phyloP scores from a whole-genome alignment of 441 rosid species.

The Syzygium malaccense region DNA sequence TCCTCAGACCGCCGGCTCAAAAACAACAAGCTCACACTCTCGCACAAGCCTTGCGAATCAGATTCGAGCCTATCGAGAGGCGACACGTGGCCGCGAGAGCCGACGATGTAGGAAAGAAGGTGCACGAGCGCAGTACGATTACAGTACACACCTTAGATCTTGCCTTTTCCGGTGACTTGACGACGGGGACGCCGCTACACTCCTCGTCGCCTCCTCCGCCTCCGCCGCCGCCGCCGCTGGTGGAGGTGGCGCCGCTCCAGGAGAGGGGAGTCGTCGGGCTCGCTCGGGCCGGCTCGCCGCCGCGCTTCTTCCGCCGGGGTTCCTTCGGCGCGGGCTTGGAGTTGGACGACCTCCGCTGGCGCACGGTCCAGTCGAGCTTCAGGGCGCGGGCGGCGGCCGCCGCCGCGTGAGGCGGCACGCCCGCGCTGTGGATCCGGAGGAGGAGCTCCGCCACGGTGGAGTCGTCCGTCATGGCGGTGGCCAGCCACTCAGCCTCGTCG shows the following conservation, averaged over 20 bases:
- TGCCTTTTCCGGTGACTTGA: not conserved
- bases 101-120: not conserved
- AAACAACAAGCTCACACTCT: not conserved
- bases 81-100: not conserved
- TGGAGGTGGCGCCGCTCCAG: constrained; percentile 1
- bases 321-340: not conserved
- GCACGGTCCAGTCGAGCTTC: constrained; percentile 4
- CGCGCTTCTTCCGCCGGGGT: not conserved
- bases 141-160: constrained; percentile 1
- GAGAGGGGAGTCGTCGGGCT: constrained; percentile 1
- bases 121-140: not conserved
- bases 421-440: not conserved
- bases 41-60: not conserved
- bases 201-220: not conserved
- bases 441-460: not conserved
- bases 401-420: not conserved
- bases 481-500: not conserved
- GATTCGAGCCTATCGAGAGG: not conserved
- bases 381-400: not conserved
- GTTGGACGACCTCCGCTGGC: not conserved
- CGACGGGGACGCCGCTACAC: not conserved
- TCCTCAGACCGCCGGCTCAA: not conserved
- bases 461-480: not conserved
- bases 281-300: not conserved
- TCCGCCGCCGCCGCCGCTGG: not conserved